Evolutionary conservation across 2,329 filamentous ascomycete genomes (phyloP).

Genomic region (Zymoseptoria ardabiliae): DNA sequence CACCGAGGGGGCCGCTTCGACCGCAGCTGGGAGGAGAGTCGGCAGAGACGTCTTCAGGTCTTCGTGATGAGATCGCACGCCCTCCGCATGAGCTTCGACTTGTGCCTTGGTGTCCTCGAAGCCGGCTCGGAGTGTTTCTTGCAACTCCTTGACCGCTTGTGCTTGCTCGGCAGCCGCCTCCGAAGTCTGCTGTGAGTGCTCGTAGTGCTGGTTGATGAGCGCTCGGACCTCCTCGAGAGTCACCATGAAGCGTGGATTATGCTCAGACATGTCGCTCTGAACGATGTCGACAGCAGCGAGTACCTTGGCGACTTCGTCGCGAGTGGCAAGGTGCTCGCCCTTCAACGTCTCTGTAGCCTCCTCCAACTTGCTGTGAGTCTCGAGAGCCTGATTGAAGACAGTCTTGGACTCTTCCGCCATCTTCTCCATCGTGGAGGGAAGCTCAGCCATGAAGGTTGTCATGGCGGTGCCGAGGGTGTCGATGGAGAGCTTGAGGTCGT

Average conservation of each 20-base stretch:
- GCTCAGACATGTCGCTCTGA: constrained; percentile 71
- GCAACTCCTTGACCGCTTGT: constrained; percentile 37
- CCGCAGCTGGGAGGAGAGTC: constrained; percentile 38
- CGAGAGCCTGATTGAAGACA: constrained; percentile 74
- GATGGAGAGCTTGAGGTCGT: constrained; percentile 79
- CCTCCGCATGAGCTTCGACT: constrained; percentile 17
- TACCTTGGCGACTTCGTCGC: constrained; percentile 71
- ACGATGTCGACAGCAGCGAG: constrained; percentile 66
- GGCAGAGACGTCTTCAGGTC: constrained; percentile 38
- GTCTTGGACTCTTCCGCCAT: constrained; percentile 82
- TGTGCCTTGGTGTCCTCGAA: constrained; percentile 38
- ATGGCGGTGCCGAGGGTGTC: constrained; percentile 69
- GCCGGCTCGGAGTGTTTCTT: constrained; percentile 35
- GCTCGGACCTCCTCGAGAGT: constrained; percentile 78
- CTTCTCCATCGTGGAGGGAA: constrained; percentile 62
- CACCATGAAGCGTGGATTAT: constrained; percentile 81
- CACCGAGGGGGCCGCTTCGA: constrained; percentile 28
- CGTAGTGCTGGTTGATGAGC: constrained; percentile 78
- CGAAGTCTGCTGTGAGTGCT: constrained; percentile 63
- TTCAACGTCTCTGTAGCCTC: constrained; percentile 67
- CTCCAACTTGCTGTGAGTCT: constrained; percentile 67
- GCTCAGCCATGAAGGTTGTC: constrained; percentile 43
- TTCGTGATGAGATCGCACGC: constrained; percentile 34
- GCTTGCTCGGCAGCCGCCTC: constrained; percentile 32
- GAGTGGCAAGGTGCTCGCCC: constrained; percentile 73